Conservation (phyloP, 495 filamentous ascomycete species). For the Aspergillus nidulans region DNA sequence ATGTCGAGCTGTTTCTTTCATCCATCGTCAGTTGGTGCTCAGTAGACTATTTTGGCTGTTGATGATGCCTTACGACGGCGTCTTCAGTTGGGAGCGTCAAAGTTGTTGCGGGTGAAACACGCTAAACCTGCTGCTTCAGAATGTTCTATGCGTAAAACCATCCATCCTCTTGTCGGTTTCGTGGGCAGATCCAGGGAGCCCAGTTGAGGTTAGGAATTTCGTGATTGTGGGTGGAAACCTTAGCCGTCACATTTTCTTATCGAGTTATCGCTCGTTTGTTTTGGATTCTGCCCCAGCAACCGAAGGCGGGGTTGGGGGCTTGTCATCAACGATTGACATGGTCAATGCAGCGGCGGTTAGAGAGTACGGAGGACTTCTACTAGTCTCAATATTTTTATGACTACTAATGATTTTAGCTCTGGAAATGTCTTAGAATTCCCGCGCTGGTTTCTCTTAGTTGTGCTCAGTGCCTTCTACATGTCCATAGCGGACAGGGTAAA, state of each 20-base stretch:
- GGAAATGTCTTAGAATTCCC: no score
- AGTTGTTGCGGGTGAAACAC: not conserved
- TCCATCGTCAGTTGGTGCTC: not conserved
- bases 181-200: no score
- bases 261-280: slow-evolving; percentile 8
- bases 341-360: not conserved
- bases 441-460: no score
- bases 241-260: slow-evolving; percentile 5
- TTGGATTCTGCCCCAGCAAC: slow-evolving; percentile 15
- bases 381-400: not conserved
- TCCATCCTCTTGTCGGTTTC: not conserved
- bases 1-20: not conserved
- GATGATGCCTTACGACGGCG: not conserved
- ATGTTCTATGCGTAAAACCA: not conserved
- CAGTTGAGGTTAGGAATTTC: not conserved
- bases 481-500: no score
- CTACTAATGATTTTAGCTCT: not conserved
- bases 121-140: not conserved
- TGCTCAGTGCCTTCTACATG: no score
- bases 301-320: not conserved
- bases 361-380: no score
- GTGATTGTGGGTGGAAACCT: not conserved
- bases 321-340: not conserved
- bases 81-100: not conserved
- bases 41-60: not conserved